Evolutionary conservation across 768 basidiomycete species (phyloP), one percentile per base, ranked within the genome.

Genomic region (Pulveroboletus sp.): DNA sequence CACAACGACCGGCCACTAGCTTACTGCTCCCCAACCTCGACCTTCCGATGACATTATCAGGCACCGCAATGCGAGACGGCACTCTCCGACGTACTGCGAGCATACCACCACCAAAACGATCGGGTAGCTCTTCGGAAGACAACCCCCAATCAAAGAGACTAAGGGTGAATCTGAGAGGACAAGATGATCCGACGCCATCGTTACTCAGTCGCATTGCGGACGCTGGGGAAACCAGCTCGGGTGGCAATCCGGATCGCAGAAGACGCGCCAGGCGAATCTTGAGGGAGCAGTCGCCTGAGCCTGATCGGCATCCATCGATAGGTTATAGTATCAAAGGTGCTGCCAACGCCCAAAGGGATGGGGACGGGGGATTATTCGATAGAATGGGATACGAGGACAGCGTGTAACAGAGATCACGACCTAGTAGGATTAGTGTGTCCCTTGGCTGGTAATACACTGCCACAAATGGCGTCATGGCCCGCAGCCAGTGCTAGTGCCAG

Each of bases 291-390:
- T 60, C 62, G 35, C 52, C 59, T 35, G 65, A 67, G 39, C 59
- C 59, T 45, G 66, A 71, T 57, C 65, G 61, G 49, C 57, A 57
- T 53, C 72, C 73, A 11, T 59, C 62, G 35, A 69, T 67, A n/a
- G 79, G 76, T 34, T 75, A 65, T 52, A 79, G 75, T 53, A 81
- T 81, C 54, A 79, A 75, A 56, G 80, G 80, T 43, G 80, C 80
- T 21, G 80, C 79, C 38, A 71, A 46, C 38, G 66, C 57, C 38
- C 53, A 50, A 45, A 59, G 57, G 52, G 55, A 53, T 29, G 61
- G 51, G 49, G 45, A 49, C 29, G 51, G 46, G 33, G 27, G 43
- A 16, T 58, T 76, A 19, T 59, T 75, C 53, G 59, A 69, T 53
- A 72, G 75, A 59, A 52, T 75, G 48, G 43, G 36, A 45, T 42